Evolutionary conservation across 306 rosid species (phyloP).

Genomic region (Malus sylvestris): DNA sequence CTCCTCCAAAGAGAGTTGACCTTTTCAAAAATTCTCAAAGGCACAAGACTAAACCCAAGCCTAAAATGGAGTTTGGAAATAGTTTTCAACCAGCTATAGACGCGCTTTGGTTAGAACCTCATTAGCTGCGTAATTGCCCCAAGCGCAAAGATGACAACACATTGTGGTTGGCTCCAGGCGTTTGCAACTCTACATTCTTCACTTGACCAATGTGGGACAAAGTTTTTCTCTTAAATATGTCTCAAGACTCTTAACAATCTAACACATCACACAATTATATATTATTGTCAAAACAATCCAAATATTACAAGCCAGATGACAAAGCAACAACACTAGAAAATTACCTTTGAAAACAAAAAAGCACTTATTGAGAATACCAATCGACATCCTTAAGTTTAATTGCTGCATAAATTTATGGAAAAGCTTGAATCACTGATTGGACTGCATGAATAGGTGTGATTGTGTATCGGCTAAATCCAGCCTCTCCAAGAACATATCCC

Average conservation of each 20-base stretch:
- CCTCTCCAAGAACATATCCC: not conserved
- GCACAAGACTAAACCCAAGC: not conserved
- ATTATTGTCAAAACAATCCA: too few species aligned
- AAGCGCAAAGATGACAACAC: constrained; percentile 10
- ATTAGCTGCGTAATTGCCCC: constrained; percentile 23
- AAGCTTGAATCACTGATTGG: constrained; percentile 3
- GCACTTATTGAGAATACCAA: not conserved
- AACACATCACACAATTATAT: too few species aligned
- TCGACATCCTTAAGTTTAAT: not conserved
- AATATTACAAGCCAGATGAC: too few species aligned
- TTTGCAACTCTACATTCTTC: not conserved
- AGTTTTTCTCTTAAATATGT: not conserved
- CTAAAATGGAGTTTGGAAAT: constrained; percentile 13
- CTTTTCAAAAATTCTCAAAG: too few species aligned
- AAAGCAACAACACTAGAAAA: too few species aligned
- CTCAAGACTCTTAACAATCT: too few species aligned
- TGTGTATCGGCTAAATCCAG: constrained; percentile 6
- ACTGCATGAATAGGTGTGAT: constrained; percentile 5
- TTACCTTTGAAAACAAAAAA: too few species aligned
- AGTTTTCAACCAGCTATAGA: constrained; percentile 19
- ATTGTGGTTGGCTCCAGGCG: too few species aligned
- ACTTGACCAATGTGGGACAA: constrained; percentile 1
- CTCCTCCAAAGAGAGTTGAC: not conserved
- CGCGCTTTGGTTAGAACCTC: constrained; percentile 19
- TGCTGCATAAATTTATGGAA: not conserved